Evolutionary conservation across 2,329 filamentous ascomycete genomes (phyloP), one percentile per base, ranked within the genome.

Genomic region (Alternaria hordeiaustralica): DNA sequence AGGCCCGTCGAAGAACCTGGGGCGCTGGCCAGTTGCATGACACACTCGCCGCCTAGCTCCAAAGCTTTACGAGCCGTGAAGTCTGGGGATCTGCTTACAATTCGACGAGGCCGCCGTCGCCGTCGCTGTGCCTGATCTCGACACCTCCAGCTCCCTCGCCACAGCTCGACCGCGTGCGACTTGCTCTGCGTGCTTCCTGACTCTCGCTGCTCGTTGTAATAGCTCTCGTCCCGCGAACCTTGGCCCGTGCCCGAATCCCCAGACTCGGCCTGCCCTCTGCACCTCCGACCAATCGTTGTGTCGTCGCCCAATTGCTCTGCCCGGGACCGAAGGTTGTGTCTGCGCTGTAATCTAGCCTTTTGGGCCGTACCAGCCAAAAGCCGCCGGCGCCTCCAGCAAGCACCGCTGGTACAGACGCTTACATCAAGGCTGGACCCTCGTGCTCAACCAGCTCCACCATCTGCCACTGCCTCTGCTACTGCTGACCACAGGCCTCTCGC

Each of bases 71-170:
- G 70, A 74, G 72, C 66, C 67, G 71, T 72, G 70, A 53, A 50
- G 65, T 59, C 69, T 64, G 67, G 70, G 69, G 69, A 75, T 74
- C 72, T 71, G 73, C 75, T 77, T 75, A 73, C 74, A 68, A 51
- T 49, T 57, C 28, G 55, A 55, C 56, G 58, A 60, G 45, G 61
- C 58, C 70, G 63, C 65, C 45, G 61, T 55, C 70, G 63, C 65
- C 70, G 63, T 57, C 64, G 58, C 50, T 59, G 57, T 60, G 49
- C 57, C 56, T 58, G 58, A 56, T 61, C 58, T 45, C 25, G 8
- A 53, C 25, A 25, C 23, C 25, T 46, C 54, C 36, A 51, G 25
- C 63, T 20, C 36, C 65, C 55, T 68, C 63, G 65, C 68, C 61
- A 64, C 68, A 55, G 63, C 66, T 64, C 62, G 65, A 60, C 69